Conservation (phyloP, 108 stramenopile genomes). For the Pseudonitzschia pungens region DNA sequence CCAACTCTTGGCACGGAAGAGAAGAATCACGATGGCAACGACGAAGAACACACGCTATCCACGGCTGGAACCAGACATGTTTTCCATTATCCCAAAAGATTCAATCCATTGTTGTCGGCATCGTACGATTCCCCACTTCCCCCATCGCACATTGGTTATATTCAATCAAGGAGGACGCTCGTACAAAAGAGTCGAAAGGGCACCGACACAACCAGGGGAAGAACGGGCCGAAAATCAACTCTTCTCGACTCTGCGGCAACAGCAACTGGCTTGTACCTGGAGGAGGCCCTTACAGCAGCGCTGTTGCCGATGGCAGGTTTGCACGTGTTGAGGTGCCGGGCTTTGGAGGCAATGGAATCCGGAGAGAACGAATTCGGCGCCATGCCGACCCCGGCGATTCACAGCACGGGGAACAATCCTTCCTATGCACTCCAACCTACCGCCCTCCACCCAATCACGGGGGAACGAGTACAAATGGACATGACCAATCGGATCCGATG, state of each 20-base stretch:
- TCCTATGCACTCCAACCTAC: background rate
- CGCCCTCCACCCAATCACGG: conserved; percentile 20
- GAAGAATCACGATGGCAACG: too few species aligned
- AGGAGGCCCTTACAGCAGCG: conserved; percentile 62
- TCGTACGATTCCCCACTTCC: conserved; percentile 23
- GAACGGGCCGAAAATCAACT: background rate
- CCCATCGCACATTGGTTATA: conserved; percentile 21
- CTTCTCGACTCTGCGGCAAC: conserved; percentile 57
- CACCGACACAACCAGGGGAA: background rate
- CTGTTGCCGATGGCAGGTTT: conserved; percentile 57
- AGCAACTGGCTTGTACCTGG: conserved; percentile 57
- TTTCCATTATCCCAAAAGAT: too few species aligned
- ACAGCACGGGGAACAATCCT: background rate
- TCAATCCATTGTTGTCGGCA: conserved; percentile 23
- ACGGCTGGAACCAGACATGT: too few species aligned
- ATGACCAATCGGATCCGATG: background rate
- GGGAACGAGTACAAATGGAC: conserved; percentile 15
- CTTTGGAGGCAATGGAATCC: conserved; percentile 26
- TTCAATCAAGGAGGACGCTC: conserved; percentile 6
- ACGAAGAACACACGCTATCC: too few species aligned
- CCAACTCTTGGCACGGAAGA: background rate
- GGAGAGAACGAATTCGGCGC: conserved; percentile 1
- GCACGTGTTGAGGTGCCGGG: conserved; percentile 54
- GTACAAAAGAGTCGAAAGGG: too few species aligned
- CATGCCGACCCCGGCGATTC: background rate